Percentiles rank a stretch among this genome's conserved stretches.
Evolutionary conservation across 176 grass and related monocot genomes (phyloP).

Genomic region (bread wheat (Triticum aestivum)): IWGSC_CS_RefSeq_v2.1 NC_057811.1:55849023-55849522

Average conservation of each 20-base stretch:
- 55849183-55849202: slow-evolving; percentile 71
- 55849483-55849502: slow-evolving; percentile 2
- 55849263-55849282: slow-evolving; percentile 30
- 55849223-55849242: slow-evolving; percentile 66
- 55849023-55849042: slow-evolving; percentile 32
- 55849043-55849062: neutral
- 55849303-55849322: neutral
- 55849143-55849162: slow-evolving; percentile 84
- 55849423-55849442: neutral
- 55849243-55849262: slow-evolving; percentile 65
- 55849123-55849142: slow-evolving; percentile 88
- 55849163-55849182: slow-evolving; percentile 59
- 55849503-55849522: neutral
- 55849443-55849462: neutral
- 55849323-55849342: neutral
- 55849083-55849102: slow-evolving; percentile 13
- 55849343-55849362: neutral
- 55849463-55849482: neutral
- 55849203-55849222: slow-evolving; percentile 76
- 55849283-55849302: slow-evolving; percentile 6
- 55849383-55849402: neutral
- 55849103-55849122: slow-evolving; percentile 28
- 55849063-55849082: slow-evolving; percentile 1
- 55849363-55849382: neutral
- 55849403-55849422: neutral